Evolutionary conservation across 129 eudicot species (phyloP).

Genomic region (Pulicaria dysenterica): DNA sequence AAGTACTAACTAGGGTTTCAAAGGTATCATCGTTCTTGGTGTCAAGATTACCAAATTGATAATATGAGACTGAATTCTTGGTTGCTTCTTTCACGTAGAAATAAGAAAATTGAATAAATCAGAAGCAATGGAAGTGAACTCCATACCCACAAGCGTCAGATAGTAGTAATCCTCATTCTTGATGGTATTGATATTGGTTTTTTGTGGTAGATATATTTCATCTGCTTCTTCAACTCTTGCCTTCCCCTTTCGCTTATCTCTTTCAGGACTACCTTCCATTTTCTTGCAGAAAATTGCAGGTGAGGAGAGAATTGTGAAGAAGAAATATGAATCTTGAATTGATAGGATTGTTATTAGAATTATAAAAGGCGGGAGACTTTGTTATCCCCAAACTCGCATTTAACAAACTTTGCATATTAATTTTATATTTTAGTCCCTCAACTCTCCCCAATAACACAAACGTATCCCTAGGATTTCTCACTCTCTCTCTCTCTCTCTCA

Average conservation of each 20-base stretch:
- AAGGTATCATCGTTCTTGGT: too few species aligned
- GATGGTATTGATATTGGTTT: background rate
- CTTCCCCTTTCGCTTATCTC: constrained; percentile 12
- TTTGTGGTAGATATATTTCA: background rate
- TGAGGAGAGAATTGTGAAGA: too few species aligned
- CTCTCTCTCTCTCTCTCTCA: too few species aligned
- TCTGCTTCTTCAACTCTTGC: constrained; percentile 11
- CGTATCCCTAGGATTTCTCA: background rate
- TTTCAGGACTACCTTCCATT: background rate
- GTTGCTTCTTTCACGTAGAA: too few species aligned
- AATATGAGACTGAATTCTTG: too few species aligned
- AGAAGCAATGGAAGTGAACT: background rate
- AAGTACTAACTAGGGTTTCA: too few species aligned
- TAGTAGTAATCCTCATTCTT: background rate
- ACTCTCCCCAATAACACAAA: background rate
- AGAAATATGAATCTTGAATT: too few species aligned
- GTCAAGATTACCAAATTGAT: too few species aligned
- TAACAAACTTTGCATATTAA: background rate
- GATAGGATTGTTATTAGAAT: too few species aligned
- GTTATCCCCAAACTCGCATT: background rate
- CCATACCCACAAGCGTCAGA: constrained; percentile 8
- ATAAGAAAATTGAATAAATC: too few species aligned
- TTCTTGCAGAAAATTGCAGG: too few species aligned
- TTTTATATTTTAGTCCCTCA: background rate
- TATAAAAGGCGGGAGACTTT: background rate